Percentiles rank a stretch among this genome's conserved stretches.
Conservation (phyloP, 768 basidiomycete species). For the Trametes maxima region DNA sequence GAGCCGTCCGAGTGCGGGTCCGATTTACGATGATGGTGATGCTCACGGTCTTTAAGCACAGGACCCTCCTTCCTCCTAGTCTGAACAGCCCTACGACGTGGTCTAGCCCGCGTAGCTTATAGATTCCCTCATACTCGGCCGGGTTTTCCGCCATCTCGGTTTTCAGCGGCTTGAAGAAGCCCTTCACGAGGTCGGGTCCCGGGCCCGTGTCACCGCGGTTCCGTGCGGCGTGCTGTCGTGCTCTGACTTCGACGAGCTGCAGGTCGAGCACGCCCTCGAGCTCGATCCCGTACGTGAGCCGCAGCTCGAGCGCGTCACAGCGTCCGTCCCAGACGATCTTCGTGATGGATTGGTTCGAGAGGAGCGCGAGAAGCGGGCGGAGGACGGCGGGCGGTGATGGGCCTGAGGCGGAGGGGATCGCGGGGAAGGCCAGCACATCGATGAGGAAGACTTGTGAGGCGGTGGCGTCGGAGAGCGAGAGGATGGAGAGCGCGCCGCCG, state of each 20-base stretch:
- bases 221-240: slow-evolving; percentile 20
- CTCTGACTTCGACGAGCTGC: slow-evolving; percentile 42
- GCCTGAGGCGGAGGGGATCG: background rate
- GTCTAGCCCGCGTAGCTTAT: background rate
- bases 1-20: background rate
- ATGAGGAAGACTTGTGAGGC: slow-evolving; percentile 39
- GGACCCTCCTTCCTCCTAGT: background rate
- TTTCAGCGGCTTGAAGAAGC: background rate
- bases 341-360: slow-evolving; percentile 30
- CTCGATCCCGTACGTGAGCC: slow-evolving; percentile 27
- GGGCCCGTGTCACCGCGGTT: background rate
- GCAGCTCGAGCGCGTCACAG: slow-evolving; percentile 41
- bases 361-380: slow-evolving; percentile 29
- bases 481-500: slow-evolving; percentile 38
- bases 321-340: slow-evolving; percentile 48
- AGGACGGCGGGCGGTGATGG: slow-evolving; percentile 17
- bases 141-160: background rate
- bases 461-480: slow-evolving; percentile 38
- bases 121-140: slow-evolving; percentile 2
- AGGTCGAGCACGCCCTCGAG: slow-evolving; percentile 41
- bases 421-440: slow-evolving; percentile 31
- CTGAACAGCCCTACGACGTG: background rate
- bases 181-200: background rate
- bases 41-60: slow-evolving; percentile 11
- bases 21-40: background rate